Conservation (phyloP, 345 rosid species). For the Draba incana region DNA sequence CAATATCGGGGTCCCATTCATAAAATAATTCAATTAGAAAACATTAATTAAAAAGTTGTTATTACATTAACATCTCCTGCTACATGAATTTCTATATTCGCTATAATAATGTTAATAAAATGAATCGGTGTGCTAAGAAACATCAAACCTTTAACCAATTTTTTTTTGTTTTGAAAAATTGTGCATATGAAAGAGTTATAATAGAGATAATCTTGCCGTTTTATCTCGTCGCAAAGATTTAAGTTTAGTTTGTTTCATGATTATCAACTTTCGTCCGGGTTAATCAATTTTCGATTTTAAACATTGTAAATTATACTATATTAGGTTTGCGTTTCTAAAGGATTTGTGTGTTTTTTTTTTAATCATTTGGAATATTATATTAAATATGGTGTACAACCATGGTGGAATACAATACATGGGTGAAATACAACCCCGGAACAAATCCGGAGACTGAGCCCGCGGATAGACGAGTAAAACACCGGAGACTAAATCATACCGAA, state of each 20-base stretch:
- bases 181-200: neutral
- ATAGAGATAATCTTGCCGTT: neutral
- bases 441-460: too few species aligned
- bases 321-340: neutral
- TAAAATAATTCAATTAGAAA: slow-evolving; percentile 14
- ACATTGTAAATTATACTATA: neutral
- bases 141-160: neutral
- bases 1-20: slow-evolving; percentile 34
- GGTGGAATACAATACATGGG: too few species aligned
- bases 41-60: slow-evolving; percentile 1
- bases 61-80: slow-evolving; percentile 31
- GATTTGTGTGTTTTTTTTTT: too few species aligned
- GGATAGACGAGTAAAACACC: too few species aligned
- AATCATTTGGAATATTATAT: too few species aligned
- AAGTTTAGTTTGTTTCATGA: neutral
- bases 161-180: neutral
- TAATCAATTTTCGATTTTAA: neutral
- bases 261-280: neutral
- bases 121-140: neutral
- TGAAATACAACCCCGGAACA: too few species aligned
- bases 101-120: slow-evolving; percentile 4
- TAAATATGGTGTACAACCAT: too few species aligned
- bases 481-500: too few species aligned
- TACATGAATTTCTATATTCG: slow-evolving; percentile 11
- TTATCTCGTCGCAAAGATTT: neutral